These are phyloP conservation scores for Ulvella scutata DNA, from an alignment of 139 green algal genomes.

Conservation along the genomic window DNA sequence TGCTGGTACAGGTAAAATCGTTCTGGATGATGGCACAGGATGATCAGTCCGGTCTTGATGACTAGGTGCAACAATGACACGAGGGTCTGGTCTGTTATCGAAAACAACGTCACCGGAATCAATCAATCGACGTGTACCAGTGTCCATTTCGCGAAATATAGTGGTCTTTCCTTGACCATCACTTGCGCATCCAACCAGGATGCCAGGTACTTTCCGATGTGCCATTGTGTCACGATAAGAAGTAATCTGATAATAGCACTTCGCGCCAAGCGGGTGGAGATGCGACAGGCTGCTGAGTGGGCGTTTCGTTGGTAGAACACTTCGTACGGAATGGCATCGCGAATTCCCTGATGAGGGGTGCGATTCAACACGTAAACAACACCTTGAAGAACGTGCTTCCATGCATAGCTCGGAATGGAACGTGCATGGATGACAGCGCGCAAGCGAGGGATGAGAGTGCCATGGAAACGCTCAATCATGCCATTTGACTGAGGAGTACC, in stretches of 20 bases:
- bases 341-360: background rate
- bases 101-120: background rate
- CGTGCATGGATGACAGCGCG: background rate
- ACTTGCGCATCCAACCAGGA: background rate
- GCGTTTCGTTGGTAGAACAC: background rate
- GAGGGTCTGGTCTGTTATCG: too few relatives aligned
- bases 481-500: background rate
- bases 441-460: background rate
- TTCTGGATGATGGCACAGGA: too few relatives aligned
- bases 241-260: background rate
- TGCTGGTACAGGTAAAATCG: background rate
- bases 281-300: background rate
- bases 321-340: background rate
- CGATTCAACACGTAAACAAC: background rate
- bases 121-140: background rate
- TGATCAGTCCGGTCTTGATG: too few relatives aligned
- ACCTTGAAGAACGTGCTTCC: background rate
- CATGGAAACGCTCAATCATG: background rate
- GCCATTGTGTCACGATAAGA: background rate
- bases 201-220: background rate
- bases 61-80: too few relatives aligned
- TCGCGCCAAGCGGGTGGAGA: background rate
- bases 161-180: background rate
- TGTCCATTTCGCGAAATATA: background rate
- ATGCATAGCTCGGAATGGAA: background rate